These are phyloP conservation scores for Salvia miltiorrhiza DNA, from an alignment of 257 asterid species.

Conservation along the genomic window DNA sequence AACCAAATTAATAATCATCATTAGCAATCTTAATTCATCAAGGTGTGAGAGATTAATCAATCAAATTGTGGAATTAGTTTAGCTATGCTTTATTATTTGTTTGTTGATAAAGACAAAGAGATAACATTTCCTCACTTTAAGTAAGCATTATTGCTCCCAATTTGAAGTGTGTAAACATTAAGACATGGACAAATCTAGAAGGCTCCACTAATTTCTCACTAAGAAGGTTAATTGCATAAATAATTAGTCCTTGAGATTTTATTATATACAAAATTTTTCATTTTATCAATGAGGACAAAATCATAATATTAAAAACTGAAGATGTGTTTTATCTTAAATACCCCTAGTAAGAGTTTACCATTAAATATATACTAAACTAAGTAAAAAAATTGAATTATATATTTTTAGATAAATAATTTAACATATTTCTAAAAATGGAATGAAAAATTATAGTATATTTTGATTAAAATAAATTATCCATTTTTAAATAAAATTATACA, in stretches of 20 bases:
- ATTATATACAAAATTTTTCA: no score
- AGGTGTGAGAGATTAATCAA: slow-evolving; percentile 22
- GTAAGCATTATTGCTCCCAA: slow-evolving; percentile 21
- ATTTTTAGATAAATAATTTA: no score
- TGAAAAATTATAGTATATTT: no score
- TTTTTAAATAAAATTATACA: no score
- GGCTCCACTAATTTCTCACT: background rate
- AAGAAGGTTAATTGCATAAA: background rate
- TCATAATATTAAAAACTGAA: no score
- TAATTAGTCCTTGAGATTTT: background rate
- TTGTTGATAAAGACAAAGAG: slow-evolving; percentile 15
- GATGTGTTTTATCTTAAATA: no score
- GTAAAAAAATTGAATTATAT: no score
- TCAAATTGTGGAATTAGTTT: slow-evolving; percentile 11
- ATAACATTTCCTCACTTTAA: slow-evolving; percentile 22
- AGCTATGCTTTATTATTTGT: slow-evolving; percentile 17
- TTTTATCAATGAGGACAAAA: no score
- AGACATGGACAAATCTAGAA: background rate
- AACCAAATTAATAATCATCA: background rate
- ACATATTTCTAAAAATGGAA: no score
- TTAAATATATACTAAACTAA: no score
- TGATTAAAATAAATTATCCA: no score
- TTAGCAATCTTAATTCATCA: background rate
- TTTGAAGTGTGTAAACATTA: slow-evolving; percentile 21
- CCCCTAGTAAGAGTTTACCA: no score